A percentile compares a stretch with the other conserved stretches of the same genome.
Evolutionary conservation across 345 rosid species (phyloP).

Genomic region (Ceriops tagal): DNA sequence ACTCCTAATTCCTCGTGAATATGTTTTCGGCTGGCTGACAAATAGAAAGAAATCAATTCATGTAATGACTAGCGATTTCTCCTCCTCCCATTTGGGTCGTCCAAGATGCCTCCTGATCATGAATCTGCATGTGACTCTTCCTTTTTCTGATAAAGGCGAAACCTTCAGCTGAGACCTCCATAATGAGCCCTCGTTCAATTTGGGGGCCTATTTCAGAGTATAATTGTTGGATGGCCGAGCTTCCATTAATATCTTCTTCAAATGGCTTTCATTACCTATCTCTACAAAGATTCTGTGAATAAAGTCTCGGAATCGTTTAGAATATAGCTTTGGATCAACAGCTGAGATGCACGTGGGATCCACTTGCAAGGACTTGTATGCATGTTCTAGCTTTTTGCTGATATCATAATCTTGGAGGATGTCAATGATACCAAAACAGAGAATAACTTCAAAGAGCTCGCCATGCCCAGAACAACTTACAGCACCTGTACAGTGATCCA

Average conservation of each 20-base stretch:
- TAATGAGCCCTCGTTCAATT: no score
- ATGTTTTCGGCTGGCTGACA: background rate
- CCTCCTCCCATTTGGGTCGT: background rate
- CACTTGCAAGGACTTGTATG: constrained; percentile 35
- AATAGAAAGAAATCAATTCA: background rate
- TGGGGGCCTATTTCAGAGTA: background rate
- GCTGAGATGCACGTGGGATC: constrained; percentile 37
- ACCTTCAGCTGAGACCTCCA: no score
- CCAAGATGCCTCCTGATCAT: background rate
- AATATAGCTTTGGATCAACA: constrained; percentile 34
- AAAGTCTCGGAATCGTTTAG: constrained; percentile 29
- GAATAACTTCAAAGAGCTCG: constrained; percentile 23
- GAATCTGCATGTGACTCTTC: background rate
- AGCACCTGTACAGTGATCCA: constrained; percentile 32
- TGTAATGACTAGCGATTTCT: background rate
- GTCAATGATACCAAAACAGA: constrained; percentile 34
- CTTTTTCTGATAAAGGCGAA: no score
- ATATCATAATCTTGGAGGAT: constrained; percentile 36
- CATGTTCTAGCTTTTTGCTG: constrained; percentile 36
- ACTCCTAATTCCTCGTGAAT: background rate
- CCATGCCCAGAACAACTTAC: constrained; percentile 17
- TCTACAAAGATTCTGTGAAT: constrained; percentile 26
- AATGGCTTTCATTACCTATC: constrained; percentile 4
- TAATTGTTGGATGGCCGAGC: background rate
- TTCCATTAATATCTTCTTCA: no score